Conservation (phyloP, 305 asterid genomes). For the Solanum aculeatissimum region DNA sequence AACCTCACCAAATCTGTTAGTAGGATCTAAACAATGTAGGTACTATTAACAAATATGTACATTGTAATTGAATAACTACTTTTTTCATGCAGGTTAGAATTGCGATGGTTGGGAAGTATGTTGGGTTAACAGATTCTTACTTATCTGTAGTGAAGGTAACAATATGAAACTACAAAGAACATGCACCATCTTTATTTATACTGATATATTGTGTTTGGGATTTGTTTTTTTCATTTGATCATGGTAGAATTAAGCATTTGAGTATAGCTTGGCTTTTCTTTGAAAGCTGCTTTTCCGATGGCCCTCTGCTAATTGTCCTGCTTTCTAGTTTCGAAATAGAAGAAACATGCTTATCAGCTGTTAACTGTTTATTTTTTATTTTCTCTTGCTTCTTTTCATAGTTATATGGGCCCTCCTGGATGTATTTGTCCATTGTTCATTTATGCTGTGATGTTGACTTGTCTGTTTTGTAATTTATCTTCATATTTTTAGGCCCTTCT, state of each 20-base stretch:
- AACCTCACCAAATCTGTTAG: constrained; percentile 76
- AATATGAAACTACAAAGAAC: background rate
- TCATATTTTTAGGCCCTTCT: constrained; percentile 57
- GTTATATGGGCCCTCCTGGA: background rate
- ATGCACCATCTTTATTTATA: background rate
- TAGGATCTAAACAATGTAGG: constrained; percentile 3
- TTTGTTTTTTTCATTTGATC: background rate
- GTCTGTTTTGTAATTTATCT: background rate
- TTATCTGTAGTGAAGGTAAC: constrained; percentile 90
- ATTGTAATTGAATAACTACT: constrained; percentile 2
- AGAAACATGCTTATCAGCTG: background rate
- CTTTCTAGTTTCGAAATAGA: background rate
- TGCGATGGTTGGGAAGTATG: constrained; percentile 98
- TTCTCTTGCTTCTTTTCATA: background rate
- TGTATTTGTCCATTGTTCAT: background rate
- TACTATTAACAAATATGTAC: background rate
- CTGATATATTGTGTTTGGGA: background rate
- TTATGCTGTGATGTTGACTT: background rate
- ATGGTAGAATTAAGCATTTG: background rate
- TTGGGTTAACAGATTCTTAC: constrained; percentile 86
- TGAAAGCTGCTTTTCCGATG: background rate
- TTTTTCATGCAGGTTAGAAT: constrained; percentile 55
- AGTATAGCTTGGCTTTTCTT: background rate
- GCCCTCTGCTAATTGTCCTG: background rate
- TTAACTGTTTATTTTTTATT: background rate